Base-by-base conservation (phyloP, 352 stramenopile genomes). In the Globisporangium alternatum region DNA sequence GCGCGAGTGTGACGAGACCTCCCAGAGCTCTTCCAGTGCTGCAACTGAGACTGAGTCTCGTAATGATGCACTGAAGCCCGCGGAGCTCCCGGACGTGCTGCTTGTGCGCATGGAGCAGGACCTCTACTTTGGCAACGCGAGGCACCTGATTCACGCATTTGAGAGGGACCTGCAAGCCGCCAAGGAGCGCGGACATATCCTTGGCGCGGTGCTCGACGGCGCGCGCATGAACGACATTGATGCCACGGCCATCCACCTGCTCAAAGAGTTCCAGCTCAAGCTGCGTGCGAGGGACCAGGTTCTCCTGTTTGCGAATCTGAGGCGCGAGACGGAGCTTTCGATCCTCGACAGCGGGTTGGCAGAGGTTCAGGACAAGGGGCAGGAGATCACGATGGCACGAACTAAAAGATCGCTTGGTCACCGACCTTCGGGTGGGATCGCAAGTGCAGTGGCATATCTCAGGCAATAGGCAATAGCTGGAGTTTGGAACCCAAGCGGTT, bases 71-170 rank as follows among this genome's bases (percentile, higher is more conserved):
- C 13, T 21, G 1, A 13, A 47, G 9, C 69, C 66, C 0, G 45
- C 49, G 19, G 67, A 70, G 45, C 64, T 83, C 8, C 70, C 67
- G 17, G 80, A 90, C 28, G 64, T 87, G 10, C 67, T 92, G 25
- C 56, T 81, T 4, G 75, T 92, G 64, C 78, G 78, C 33, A 76
- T 90, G 51, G 81, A 88, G 56, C 78, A 84, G 41, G 75, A 82
- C 15, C 66, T 92, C 21, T 92, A 90, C 67, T 90, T 90, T 71
- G 83, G 77, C 31, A 92, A 92, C 62, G 66, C 72, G 35, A 75
- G 75, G n/a, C 81, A 86, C 66, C 77, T 88, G 28, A 76, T 86
- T 60, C 76, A 86, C 15, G 80, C 79, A 17, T 72, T 89, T 3
- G 71, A 87, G 48, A 70, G 64, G 5, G 60, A 67, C 5, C 56